Base-by-base conservation (phyloP, 75 land plant genomes). In the Cupressus sempervirens region DNA sequence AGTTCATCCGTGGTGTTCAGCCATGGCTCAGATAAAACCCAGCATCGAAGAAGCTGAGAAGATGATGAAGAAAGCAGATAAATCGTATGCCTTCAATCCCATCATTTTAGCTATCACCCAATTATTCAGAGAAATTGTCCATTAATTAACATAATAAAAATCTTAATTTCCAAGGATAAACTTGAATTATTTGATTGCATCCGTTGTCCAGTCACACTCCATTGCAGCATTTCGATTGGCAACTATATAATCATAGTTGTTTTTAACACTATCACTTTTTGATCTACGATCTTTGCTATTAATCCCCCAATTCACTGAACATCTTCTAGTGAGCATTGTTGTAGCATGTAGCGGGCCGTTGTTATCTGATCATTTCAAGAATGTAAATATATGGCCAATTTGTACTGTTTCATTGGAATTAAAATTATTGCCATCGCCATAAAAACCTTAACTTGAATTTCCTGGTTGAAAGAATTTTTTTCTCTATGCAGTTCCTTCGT, bases 11-110 rank as follows among this genome's bases (percentile, higher is more conserved):
- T 16, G 18, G 5, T 38, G 76, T 15, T 38, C 38, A 7, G 26
- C 84, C 7, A 35, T 84, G 84, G 86, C 52, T 23, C 86, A 36
- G 11, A 56, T 83, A 11, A 83, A 73, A 14, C 41, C 74, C 9
- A 89, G 87, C 83, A 50, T 83, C 4, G 72, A 79, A 45, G 90
- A 89, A 65, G 84, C 90, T 4, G 83, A 89, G 36, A 87, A 87
- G 81, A 40, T 87, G 83, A 77, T 87, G 83, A 83, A 83, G 76
- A 89, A 89, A 75, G 90, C 89, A 11, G 83, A 89, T 41, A 87
- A 89, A 86, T 72, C 84, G 90, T 89, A 83, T 76, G 81, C 45
- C 29, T 62, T 6, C 7, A 62, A 20, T 62, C n/a, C 1, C 26
- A 23, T n/a, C 67, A 62, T 23, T 6, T 62, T 62, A 20, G 23